Evolutionary conservation across 2,329 filamentous ascomycete species (phyloP), one percentile per base, ranked within the genome.

Genomic region (Fusarium abutilonis): DNA sequence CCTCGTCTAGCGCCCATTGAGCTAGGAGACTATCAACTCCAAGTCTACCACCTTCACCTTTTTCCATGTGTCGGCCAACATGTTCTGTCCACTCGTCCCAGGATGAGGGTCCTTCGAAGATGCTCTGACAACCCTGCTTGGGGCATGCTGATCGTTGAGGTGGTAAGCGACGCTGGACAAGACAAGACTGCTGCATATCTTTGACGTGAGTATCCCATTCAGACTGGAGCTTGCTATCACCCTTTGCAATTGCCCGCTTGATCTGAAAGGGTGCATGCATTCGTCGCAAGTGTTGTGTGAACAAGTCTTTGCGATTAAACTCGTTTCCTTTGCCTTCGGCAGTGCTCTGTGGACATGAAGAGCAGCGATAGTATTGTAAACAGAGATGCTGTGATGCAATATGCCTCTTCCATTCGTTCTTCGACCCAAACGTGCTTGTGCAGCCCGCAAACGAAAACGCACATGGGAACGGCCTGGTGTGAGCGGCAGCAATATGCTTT

Each of bases 341-440:
- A 2, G 79, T 78, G 53, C 77, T 81, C 54, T 82, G 80, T 0
- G 85, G 82, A 56, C 86, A 89, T 2, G 82, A 79, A 0, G 86
- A 88, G 63, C 86, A 89, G 17, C 86, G 82, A 67, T 89, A 89
- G 65, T 84, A 89, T 44, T 84, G 83, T 15, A 89, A 73, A 64
- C 86, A 89, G 19, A 99, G 83, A 76, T 99, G 95, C 68, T 97
- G 92, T 0, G 92, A 96, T 14, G 88, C 85, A 72, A 97, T 92
- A 72, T 99, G 95, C 4, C 94, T 86, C 76, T 98, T 98, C 94
- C 94, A 99, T 75, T 98, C 94, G 72, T 98, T 97, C 77, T 97
- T 98, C 14, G 91, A 94, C 2, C 89, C 88, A 74, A 98, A 97
- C 0, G 88, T 91, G 67, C 92, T 93, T 1, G 78, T 79, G 74